Base-by-base conservation (phyloP, 208 protist species). In the Wallacemonas collosoma region DNA sequence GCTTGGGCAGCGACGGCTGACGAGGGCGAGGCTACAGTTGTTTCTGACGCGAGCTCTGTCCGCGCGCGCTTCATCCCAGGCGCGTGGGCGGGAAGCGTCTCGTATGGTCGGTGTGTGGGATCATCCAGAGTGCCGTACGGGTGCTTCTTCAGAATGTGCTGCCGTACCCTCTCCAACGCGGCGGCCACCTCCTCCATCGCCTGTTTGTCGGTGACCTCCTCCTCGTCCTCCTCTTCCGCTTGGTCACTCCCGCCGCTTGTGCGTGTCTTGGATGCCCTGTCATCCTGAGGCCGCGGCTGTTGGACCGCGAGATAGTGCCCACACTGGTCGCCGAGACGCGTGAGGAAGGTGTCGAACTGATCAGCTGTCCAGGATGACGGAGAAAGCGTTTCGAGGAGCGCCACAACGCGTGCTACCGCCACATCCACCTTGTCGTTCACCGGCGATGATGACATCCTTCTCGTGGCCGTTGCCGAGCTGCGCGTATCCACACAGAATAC, bases 101-200 rank as follows among this genome's bases (percentile, higher is more conserved):
- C 53, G 53, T 68, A 62, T 3, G 44, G 55, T 1, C 67, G 69
- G 55, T 12, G 57, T 0, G 77, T 83, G 5, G 86, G 89, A 53
- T 90, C 89, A 17, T 67, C 45, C 8, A 83, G 43, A 1, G 57
- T 55, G 4, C 82, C 89, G 63, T 82, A 94, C 3, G 84, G 80
- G 26, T 86, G 41, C 39, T 80, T 78, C 51, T 77, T 63, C 57
- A 83, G 68, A 12, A 94, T 54, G 67, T 75, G 87, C 12, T 65
- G 62, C 11, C 85, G 87, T 26, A 89, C 45, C 15, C 76, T 75
- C n/a, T 65, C 75, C 36, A 94, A 75, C 8, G 71, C 76, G n/a
- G 73, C 68, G 56, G 88, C 85, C 47, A 92, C 77, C 67, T 81
- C 89, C 44, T 60, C 60, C 1, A 91, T 76, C 2, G 77, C 75